Conservation (phyloP, 2,329 filamentous ascomycete species). For the Neonectria magnoliae region DNA sequence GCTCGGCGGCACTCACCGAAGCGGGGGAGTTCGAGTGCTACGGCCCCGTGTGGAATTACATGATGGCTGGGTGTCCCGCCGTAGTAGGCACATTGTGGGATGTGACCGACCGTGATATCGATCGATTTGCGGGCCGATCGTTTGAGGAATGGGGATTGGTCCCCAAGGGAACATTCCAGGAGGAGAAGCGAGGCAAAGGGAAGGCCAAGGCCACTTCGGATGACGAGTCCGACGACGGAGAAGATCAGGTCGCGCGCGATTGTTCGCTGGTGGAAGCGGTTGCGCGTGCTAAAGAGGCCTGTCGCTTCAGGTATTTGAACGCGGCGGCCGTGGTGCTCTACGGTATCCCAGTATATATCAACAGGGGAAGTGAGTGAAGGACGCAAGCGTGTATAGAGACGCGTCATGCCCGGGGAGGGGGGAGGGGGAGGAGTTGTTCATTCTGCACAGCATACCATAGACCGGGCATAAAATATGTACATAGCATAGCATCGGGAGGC, state of each 20-base stretch:
- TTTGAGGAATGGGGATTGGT: slow-evolving; percentile 90
- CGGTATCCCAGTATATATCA: slow-evolving; percentile 89
- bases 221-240: slow-evolving; percentile 40
- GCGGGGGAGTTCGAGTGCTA: slow-evolving; percentile 90
- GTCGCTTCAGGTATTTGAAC: slow-evolving; percentile 89
- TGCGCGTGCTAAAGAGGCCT: slow-evolving; percentile 77
- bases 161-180: slow-evolving; percentile 55
- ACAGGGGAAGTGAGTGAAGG: slow-evolving; percentile 37
- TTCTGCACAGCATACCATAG: slow-evolving; percentile 5
- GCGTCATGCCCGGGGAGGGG: too few relatives aligned
- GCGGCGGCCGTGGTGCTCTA: slow-evolving; percentile 94
- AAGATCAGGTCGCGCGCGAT: slow-evolving; percentile 45
- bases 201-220: slow-evolving; percentile 40
- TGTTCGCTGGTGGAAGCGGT: slow-evolving; percentile 84
- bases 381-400: slow-evolving; percentile 19
- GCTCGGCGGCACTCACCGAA: slow-evolving; percentile 80
- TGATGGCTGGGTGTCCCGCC: slow-evolving; percentile 86
- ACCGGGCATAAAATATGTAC: slow-evolving; percentile 6
- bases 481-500: slow-evolving; percentile 30
- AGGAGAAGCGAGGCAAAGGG: slow-evolving; percentile 44
- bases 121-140: slow-evolving; percentile 82
- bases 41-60: slow-evolving; percentile 90
- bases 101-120: slow-evolving; percentile 96
- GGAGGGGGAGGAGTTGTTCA: too few relatives aligned
- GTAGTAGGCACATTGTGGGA: slow-evolving; percentile 96